Conservation (phyloP, 2,329 filamentous ascomycete species). For the Hypoxylon sp. region DNA sequence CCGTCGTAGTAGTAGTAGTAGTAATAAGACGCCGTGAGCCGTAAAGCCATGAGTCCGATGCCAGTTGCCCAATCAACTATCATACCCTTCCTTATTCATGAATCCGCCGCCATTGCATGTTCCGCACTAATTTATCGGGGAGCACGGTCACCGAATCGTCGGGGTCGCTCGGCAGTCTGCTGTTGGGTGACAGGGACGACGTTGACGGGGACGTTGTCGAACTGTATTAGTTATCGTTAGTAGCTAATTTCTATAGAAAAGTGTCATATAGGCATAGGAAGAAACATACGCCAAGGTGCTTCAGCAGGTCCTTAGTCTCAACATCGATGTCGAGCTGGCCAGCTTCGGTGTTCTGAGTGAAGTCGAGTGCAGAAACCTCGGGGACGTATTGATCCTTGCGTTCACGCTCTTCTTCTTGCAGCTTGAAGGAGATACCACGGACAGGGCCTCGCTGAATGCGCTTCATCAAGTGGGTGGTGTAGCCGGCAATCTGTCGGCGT, state of each 20-base stretch:
- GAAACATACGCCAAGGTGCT: constrained; percentile 94
- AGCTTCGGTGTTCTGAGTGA: constrained; percentile 92
- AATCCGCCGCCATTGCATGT: constrained; percentile 30
- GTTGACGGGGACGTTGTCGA: constrained; percentile 98
- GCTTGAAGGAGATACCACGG: constrained; percentile 99
- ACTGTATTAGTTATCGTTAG: constrained; percentile 69
- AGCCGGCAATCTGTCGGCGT: constrained; percentile 84
- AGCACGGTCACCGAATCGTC: constrained; percentile 80
- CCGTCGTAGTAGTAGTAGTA: constrained; percentile 61
- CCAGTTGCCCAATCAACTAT: constrained; percentile 59
- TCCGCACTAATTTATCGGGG: constrained; percentile 50
- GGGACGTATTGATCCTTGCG: constrained; percentile 99
- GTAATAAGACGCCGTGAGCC: constrained; percentile 67
- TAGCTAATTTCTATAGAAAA: neutral
- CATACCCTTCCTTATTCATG: constrained; percentile 52
- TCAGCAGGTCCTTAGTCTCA: constrained; percentile 99
- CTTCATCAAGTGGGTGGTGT: constrained; percentile 99
- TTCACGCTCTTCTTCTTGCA: constrained; percentile 99
- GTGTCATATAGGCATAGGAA: neutral
- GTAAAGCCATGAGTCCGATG: constrained; percentile 63
- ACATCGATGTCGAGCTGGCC: constrained; percentile 94
- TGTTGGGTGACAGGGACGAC: constrained; percentile 91
- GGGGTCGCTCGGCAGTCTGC: constrained; percentile 84
- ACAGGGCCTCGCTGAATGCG: constrained; percentile 99
- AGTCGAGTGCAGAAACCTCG: constrained; percentile 98